Evolutionary conservation across 1,284 basidiomycete genomes (phyloP).

Genomic region (Ceratobasidium sp.): DNA sequence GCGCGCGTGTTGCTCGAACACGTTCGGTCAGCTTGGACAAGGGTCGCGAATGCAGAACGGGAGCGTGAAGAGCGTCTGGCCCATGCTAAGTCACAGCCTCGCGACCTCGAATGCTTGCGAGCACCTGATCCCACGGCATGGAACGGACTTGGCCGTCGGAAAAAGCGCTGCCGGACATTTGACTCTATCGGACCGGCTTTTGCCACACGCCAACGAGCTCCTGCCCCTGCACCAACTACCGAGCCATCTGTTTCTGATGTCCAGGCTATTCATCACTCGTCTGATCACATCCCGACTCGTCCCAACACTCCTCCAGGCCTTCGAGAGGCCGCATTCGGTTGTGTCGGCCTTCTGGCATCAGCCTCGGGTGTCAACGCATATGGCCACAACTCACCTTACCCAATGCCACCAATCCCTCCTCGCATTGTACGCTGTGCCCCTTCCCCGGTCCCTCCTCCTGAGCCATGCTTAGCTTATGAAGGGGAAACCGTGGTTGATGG

Average conservation of each 20-base stretch:
- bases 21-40: neutral
- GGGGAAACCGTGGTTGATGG: neutral
- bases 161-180: neutral
- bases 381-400: neutral
- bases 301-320: neutral
- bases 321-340: neutral
- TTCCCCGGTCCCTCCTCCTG: neutral
- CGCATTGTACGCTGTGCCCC: neutral
- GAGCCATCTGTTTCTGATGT: too few relatives aligned
- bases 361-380: neutral
- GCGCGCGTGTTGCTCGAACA: neutral
- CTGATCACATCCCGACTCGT: neutral
- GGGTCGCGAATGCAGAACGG: neutral
- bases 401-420: neutral
- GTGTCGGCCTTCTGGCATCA: neutral
- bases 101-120: neutral
- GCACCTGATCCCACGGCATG: neutral
- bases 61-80: neutral
- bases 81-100: neutral
- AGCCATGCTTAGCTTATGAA: neutral
- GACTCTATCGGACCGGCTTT: neutral
- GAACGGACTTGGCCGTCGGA: too few relatives aligned
- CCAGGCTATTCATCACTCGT: too few relatives aligned
- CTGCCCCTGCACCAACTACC: too few relatives aligned
- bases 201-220: neutral